Conservation (phyloP, 2,329 filamentous ascomycete genomes). For the Kalmusia sp. region DNA sequence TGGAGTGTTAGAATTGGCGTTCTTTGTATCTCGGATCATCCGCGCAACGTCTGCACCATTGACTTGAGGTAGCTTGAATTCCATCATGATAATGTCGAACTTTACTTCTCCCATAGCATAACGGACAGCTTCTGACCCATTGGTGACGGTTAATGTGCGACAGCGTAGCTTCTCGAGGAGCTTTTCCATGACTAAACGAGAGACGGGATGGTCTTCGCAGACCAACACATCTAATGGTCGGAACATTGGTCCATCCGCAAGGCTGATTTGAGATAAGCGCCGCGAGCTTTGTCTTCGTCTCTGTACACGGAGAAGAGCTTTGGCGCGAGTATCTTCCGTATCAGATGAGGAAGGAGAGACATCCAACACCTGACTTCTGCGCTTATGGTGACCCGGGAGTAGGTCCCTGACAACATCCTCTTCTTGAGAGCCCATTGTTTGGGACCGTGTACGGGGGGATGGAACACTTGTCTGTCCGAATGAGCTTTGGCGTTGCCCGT, state of each 20-base stretch:
- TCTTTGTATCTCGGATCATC: conserved; percentile 97
- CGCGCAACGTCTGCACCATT: conserved; percentile 94
- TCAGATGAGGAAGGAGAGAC: conserved; percentile 97
- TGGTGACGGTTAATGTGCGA: conserved; percentile 88
- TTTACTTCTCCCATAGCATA: conserved; percentile 97
- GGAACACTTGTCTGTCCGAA: conserved; percentile 43
- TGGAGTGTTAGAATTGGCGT: conserved; percentile 90
- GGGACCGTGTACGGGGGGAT: conserved; percentile 75
- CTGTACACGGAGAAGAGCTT: conserved; percentile 89
- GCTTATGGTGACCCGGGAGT: conserved; percentile 75
- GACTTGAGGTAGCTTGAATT: conserved; percentile 93
- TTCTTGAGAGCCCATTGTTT: conserved; percentile 94
- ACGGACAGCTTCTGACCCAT: conserved; percentile 88
- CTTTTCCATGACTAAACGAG: conserved; percentile 98
- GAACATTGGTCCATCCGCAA: conserved; percentile 84
- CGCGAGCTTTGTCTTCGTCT: conserved; percentile 94
- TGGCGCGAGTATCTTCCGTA: conserved; percentile 92
- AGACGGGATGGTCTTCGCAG: conserved; percentile 97
- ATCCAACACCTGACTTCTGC: conserved; percentile 92
- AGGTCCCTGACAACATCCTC: conserved; percentile 78
- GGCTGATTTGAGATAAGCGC: conserved; percentile 87
- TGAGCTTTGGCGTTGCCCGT: conserved; percentile 43
- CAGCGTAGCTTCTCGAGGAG: conserved; percentile 93
- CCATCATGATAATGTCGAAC: conserved; percentile 98
- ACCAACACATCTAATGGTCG: conserved; percentile 92